phyloP scores from a whole-genome alignment of 1,139 yeast genomes.

The Sugiyamaella grinbergsii region DNA sequence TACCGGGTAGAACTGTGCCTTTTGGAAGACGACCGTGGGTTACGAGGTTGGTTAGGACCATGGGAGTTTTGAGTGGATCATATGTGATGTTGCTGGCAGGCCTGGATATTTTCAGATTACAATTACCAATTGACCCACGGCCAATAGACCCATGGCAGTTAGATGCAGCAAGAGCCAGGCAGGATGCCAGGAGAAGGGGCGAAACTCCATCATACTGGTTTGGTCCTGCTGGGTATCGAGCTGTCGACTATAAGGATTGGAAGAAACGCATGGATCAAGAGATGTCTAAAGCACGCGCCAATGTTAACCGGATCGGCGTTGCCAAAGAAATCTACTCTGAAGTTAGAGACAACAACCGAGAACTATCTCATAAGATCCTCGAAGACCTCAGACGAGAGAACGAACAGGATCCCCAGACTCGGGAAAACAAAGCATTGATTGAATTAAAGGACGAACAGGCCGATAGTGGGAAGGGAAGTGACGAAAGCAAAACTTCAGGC shows the following conservation, averaged over 20 bases:
- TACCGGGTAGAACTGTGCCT: slow-evolving; percentile 36
- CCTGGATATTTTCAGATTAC: slow-evolving; percentile 38
- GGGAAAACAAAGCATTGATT: slow-evolving; percentile 23
- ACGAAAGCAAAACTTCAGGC: not conserved
- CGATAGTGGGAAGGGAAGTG: not conserved
- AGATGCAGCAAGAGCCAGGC: slow-evolving; percentile 41
- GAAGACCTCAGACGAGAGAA: slow-evolving; percentile 29
- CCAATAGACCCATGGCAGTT: slow-evolving; percentile 43
- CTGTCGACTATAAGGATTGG: slow-evolving; percentile 40
- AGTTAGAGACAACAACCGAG: slow-evolving; percentile 30
- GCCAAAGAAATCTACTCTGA: slow-evolving; percentile 29
- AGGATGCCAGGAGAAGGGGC: slow-evolving; percentile 27
- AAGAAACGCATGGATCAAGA: slow-evolving; percentile 34
- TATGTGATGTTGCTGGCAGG: slow-evolving; percentile 36
- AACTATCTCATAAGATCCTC: slow-evolving; percentile 29
- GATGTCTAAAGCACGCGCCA: slow-evolving; percentile 23
- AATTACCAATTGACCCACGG: slow-evolving; percentile 42
- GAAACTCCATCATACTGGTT: slow-evolving; percentile 38
- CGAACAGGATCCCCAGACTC: slow-evolving; percentile 15
- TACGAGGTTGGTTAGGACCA: slow-evolving; percentile 31
- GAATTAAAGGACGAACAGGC: slow-evolving; percentile 24
- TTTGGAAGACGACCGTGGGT: slow-evolving; percentile 31
- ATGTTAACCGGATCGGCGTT: slow-evolving; percentile 23
- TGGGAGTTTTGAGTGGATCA: slow-evolving; percentile 36
- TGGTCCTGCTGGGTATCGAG: slow-evolving; percentile 40